A percentile compares a stretch with the other conserved stretches of the same genome.
Evolutionary conservation across 116 monocot genomes (phyloP).

Genomic region (Cymodocea nodosa): DNA sequence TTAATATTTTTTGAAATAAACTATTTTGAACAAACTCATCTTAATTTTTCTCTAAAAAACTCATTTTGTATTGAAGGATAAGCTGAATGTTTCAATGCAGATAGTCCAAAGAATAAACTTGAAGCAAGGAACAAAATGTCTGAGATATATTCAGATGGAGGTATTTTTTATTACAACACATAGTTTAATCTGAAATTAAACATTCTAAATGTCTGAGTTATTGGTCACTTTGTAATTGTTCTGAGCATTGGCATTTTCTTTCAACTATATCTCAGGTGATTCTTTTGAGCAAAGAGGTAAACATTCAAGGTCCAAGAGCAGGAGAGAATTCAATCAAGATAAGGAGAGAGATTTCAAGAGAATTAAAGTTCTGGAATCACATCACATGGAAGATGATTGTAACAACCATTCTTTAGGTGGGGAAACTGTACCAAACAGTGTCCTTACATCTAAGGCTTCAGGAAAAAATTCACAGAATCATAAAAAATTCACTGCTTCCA

Average conservation of each 20-base stretch:
- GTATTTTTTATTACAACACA: background rate
- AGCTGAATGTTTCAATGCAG: conserved; percentile 16
- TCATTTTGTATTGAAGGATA: conserved; percentile 8
- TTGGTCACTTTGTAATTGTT: too few relatives aligned
- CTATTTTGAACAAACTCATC: conserved; percentile 18
- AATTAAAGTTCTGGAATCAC: conserved; percentile 29
- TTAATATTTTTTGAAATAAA: conserved; percentile 14
- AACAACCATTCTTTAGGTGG: conserved; percentile 16
- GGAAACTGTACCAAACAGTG: conserved; percentile 9
- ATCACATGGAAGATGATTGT: conserved; percentile 20
- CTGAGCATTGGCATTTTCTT: background rate
- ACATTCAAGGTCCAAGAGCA: conserved; percentile 50
- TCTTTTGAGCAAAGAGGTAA: conserved; percentile 26
- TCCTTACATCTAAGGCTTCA: conserved; percentile 14
- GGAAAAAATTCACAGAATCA: conserved; percentile 14
- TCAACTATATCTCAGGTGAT: conserved; percentile 29
- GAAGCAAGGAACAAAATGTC: conserved; percentile 31
- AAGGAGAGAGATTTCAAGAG: conserved; percentile 44
- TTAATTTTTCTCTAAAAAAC: conserved; percentile 4
- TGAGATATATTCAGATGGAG: conserved; percentile 6
- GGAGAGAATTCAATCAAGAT: conserved; percentile 40
- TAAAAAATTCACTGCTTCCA: conserved; percentile 19
- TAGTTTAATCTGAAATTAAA: too few relatives aligned
- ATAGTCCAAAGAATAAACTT: conserved; percentile 31
- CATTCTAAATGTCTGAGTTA: too few relatives aligned